Percentiles rank a stretch among this genome's conserved stretches.
Conservation (phyloP, 2,329 filamentous ascomycete genomes). For the Pestalotiopsis sp. region DNA sequence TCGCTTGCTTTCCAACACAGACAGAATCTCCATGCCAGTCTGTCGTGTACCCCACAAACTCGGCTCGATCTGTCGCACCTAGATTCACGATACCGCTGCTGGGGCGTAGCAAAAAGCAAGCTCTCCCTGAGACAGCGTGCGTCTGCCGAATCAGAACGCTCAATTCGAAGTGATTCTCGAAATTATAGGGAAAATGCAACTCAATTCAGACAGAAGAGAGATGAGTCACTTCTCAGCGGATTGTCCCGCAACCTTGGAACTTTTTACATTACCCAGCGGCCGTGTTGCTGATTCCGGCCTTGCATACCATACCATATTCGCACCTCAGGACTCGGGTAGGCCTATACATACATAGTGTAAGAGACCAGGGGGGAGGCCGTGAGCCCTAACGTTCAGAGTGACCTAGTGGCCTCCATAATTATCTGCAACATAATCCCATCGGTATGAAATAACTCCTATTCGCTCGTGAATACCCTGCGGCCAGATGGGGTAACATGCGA, state of each 20-base stretch:
- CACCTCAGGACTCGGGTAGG: not conserved
- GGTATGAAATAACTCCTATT: not conserved
- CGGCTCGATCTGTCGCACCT: not conserved
- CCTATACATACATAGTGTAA: not conserved
- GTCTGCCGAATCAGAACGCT: not conserved
- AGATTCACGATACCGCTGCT: not conserved
- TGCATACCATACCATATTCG: not conserved
- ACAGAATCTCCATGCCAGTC: not conserved
- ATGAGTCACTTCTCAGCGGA: slow-evolving; percentile 2
- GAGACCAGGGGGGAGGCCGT: not conserved
- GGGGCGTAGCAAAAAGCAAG: not conserved
- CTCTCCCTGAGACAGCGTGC: not conserved
- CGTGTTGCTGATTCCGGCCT: slow-evolving; percentile 1
- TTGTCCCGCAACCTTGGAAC: slow-evolving; percentile 4
- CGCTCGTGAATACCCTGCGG: not conserved
- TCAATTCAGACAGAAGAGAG: slow-evolving; percentile 5
- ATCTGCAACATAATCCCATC: not conserved
- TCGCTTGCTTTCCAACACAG: not conserved
- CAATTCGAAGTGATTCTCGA: not conserved
- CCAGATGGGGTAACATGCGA: not conserved
- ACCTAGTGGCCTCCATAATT: not conserved
- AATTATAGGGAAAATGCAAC: not conserved
- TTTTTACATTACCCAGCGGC: not conserved
- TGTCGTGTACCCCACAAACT: not conserved
- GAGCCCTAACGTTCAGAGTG: not conserved